phyloP scores from a whole-genome alignment of 2,329 filamentous ascomycete species.

The Alternaria atra region DNA sequence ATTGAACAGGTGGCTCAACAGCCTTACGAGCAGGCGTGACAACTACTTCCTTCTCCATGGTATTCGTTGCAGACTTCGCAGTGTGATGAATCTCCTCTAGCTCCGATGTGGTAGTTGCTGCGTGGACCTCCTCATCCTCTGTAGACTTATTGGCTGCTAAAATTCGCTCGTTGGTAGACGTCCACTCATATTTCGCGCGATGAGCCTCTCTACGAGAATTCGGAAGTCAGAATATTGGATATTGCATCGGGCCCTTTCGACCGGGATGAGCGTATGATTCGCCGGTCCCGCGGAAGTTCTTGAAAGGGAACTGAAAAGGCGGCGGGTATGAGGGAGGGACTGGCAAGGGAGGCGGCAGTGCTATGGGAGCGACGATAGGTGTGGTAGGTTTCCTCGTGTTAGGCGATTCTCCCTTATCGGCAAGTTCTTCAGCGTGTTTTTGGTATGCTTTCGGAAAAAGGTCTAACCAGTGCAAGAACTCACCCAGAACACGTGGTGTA shows the following conservation, averaged over 20 bases:
- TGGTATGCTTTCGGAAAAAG: not conserved
- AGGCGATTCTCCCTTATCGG: not conserved
- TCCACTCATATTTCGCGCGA: not conserved
- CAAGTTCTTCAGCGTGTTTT: not conserved
- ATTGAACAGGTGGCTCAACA: not conserved
- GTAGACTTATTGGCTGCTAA: not conserved
- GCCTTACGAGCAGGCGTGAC: not conserved
- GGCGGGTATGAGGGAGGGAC: not conserved
- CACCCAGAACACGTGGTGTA: not conserved
- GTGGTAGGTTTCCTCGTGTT: not conserved
- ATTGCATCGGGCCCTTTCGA: not conserved
- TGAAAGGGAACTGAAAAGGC: not conserved
- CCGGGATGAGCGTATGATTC: constrained; percentile 4
- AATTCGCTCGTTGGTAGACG: not conserved
- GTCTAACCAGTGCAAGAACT: not conserved
- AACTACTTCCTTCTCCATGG: not conserved
- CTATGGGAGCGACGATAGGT: not conserved
- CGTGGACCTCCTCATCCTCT: not conserved
- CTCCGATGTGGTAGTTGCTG: not conserved
- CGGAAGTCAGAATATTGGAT: not conserved
- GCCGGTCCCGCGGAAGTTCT: constrained; percentile 11
- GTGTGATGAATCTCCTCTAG: not conserved
- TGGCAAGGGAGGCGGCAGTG: not conserved
- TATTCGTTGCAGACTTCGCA: not conserved
- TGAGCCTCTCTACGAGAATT: not conserved